These are phyloP conservation scores for Colletotrichum sp. DNA, from an alignment of 2,329 filamentous ascomycete genomes.

Conservation along the genomic window DNA sequence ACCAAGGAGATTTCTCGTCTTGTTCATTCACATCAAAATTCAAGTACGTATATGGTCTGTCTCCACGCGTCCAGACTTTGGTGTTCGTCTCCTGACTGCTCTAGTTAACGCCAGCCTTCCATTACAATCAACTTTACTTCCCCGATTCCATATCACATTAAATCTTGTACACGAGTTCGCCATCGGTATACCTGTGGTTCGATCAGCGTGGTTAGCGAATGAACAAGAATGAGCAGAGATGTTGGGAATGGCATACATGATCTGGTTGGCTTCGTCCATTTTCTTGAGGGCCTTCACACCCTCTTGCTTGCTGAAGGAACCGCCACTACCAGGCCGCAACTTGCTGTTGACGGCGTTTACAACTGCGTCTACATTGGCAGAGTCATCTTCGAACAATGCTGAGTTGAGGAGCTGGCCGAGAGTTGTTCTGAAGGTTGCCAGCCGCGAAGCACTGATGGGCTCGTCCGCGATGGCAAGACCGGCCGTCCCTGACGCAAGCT, in stretches of 20 bases:
- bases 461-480: slow-evolving; percentile 46
- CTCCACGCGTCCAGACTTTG: neutral
- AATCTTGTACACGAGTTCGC: slow-evolving; percentile 74
- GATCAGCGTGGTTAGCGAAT: neutral
- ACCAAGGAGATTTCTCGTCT: neutral
- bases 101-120: neutral
- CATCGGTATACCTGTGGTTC: slow-evolving; percentile 57
- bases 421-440: slow-evolving; percentile 78
- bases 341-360: slow-evolving; percentile 80
- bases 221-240: neutral
- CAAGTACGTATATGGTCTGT: neutral
- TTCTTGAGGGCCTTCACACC: slow-evolving; percentile 77
- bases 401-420: slow-evolving; percentile 85
- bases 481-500: slow-evolving; percentile 47
- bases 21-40: neutral
- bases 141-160: slow-evolving; percentile 36
- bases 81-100: neutral
- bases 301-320: slow-evolving; percentile 73
- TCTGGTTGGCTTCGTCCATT: slow-evolving; percentile 84
- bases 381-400: slow-evolving; percentile 85
- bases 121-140: neutral
- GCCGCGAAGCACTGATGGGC: slow-evolving; percentile 65
- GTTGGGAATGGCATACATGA: slow-evolving; percentile 74
- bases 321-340: slow-evolving; percentile 57
- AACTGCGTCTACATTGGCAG: slow-evolving; percentile 76